phyloP scores from a whole-genome alignment of 768 basidiomycete species.

The Psilocybe tampanensis region DNA sequence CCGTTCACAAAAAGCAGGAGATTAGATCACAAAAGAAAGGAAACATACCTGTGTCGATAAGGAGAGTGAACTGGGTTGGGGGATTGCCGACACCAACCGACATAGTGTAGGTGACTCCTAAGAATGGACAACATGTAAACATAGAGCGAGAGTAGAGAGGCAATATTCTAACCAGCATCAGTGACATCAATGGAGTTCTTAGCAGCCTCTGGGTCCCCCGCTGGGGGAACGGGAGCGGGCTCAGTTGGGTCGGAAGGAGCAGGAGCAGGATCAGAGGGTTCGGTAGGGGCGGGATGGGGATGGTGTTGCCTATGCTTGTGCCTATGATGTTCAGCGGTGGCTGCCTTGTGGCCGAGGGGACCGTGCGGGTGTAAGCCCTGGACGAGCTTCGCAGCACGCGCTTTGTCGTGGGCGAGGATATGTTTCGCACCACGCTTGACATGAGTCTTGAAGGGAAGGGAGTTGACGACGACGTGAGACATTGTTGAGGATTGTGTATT shows the following conservation, averaged over 20 bases:
- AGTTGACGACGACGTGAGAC: constrained; percentile 12
- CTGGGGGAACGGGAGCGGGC: constrained; percentile 20
- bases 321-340: constrained; percentile 12
- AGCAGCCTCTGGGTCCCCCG: constrained; percentile 18
- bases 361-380: constrained; percentile 57
- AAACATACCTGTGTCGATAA: constrained; percentile 57
- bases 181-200: constrained; percentile 54
- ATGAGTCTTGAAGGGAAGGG: constrained; percentile 47
- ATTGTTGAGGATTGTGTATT: constrained; percentile 1
- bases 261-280: constrained; percentile 12
- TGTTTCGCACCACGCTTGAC: constrained; percentile 46
- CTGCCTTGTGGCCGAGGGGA: constrained; percentile 35
- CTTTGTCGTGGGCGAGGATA: constrained; percentile 53
- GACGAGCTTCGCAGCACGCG: constrained; percentile 58
- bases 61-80: constrained; percentile 48
- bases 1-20: background rate
- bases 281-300: constrained; percentile 5
- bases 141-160: background rate
- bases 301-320: constrained; percentile 7
- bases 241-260: constrained; percentile 20
- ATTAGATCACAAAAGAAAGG: background rate
- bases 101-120: constrained; percentile 53
- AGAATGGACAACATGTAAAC: background rate
- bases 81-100: constrained; percentile 55
- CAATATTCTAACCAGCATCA: constrained; percentile 42